These are phyloP conservation scores for Beta lomatogona DNA, from an alignment of 179 eudicot species.

Conservation along the genomic window DNA sequence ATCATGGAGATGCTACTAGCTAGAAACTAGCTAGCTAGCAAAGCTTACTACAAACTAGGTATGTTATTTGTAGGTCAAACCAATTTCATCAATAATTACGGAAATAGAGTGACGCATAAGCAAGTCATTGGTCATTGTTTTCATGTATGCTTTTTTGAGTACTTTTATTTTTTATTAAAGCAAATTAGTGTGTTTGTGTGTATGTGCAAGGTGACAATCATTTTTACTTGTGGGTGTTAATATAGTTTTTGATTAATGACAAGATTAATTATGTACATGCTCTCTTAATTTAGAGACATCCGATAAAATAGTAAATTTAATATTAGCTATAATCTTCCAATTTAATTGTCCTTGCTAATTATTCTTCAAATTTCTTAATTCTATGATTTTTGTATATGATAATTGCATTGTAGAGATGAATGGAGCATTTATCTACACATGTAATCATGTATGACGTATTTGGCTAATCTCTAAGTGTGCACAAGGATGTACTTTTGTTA, in stretches of 20 bases:
- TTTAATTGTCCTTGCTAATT: no score
- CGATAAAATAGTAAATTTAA: neutral
- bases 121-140: constrained; percentile 3
- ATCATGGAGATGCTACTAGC: constrained; percentile 25
- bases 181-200: neutral
- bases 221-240: neutral
- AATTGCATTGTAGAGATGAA: no score
- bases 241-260: neutral
- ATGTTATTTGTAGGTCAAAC: neutral
- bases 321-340: no score
- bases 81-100: constrained; percentile 2
- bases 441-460: no score
- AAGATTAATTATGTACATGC: constrained; percentile 7
- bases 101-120: neutral
- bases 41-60: neutral
- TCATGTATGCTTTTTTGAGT: constrained; percentile 25
- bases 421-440: no score
- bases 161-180: neutral
- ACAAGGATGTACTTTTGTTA: no score
- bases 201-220: neutral
- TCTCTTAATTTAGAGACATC: neutral
- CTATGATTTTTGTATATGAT: no score
- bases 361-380: no score
- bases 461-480: no score
- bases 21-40: constrained; percentile 20